Base-by-base conservation (phyloP, 23 red algal genomes). In the Gracilariopsis chorda region DNA sequence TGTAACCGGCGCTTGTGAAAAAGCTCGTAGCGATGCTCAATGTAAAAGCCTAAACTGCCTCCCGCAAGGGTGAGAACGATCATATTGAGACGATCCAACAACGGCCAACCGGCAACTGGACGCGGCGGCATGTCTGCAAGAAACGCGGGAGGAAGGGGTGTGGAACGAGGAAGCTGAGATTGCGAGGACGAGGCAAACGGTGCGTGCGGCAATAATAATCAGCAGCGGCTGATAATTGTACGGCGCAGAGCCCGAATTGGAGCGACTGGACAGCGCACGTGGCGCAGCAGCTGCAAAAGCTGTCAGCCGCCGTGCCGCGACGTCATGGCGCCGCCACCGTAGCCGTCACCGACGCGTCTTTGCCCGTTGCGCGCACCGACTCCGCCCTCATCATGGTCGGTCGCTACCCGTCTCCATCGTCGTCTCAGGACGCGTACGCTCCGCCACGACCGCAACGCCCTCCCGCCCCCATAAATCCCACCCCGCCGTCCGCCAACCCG, bases 21-120 rank as follows among this genome's bases (percentile, higher is more conserved):
- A 10, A 63, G 19, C 10, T 63, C 37, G 41, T 63, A 13, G 40
- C 62, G 37, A 55, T 59, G 78, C 28, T 57, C 12, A 8, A 83
- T 46, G 52, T 83, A 53, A 64, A 83, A 83, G n/a, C 78, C 78
- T 10, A 83, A 55, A 45, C 42, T 42, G 14, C 78, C 78, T 10
- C 78, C 78, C 20, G 37, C 78, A 4, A 83, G 62, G 11, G 78
- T 83, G 78, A 83, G 62, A 35, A 83, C 37, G 3, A 83, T 83
- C 8, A 83, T 11, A 9, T 48, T 83, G 78, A 83, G 34, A 12
- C 78, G 78, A 21, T 60, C 53, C 33, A 63, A 20, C 39, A 48
- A 63, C 4, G 78, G 78, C 78, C 78, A 83, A 19, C 53, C 53
- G 49, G 78, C 51, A 63, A 83, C 27, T 0, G 67, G 39, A 20